Conservation (phyloP, 352 stramenopile species). For the Phytophthora syringae region DNA sequence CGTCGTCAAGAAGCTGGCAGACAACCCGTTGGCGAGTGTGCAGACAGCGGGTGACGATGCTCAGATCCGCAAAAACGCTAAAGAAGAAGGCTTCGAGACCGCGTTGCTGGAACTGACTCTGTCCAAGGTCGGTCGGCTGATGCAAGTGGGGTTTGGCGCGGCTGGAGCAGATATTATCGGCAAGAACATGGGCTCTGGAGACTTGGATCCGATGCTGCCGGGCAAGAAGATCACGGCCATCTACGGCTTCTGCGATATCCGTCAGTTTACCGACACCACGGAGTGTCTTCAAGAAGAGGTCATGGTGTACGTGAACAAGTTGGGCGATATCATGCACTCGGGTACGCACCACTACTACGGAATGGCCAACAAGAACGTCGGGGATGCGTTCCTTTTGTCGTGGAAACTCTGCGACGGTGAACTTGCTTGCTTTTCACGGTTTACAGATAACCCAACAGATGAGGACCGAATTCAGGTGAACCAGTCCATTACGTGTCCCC, state of each 20-base stretch:
- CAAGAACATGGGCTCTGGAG: constrained; percentile 88
- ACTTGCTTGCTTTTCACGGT: constrained; percentile 76
- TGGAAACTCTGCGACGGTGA: constrained; percentile 94
- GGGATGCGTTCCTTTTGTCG: constrained; percentile 94
- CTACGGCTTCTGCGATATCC: constrained; percentile 96
- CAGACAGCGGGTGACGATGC: constrained; percentile 65
- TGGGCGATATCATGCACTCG: constrained; percentile 91
- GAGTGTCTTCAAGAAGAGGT: constrained; percentile 92
- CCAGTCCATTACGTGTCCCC: constrained; percentile 73
- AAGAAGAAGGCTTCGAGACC: constrained; percentile 83
- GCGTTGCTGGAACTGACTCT: constrained; percentile 82
- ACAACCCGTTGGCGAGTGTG: constrained; percentile 89
- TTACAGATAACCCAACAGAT: constrained; percentile 80
- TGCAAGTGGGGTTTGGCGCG: constrained; percentile 86
- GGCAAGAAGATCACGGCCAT: constrained; percentile 93
- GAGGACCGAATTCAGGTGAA: constrained; percentile 79
- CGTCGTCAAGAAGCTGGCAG: constrained; percentile 87
- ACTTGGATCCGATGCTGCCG: constrained; percentile 89
- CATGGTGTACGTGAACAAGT: constrained; percentile 94
- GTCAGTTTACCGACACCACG: constrained; percentile 92
- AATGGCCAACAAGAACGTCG: constrained; percentile 91
- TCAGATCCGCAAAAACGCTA: constrained; percentile 78
- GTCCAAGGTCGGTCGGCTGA: constrained; percentile 85
- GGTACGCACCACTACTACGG: constrained; percentile 86
- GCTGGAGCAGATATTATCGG: constrained; percentile 86